phyloP scores from a whole-genome alignment of 495 filamentous ascomycete species.

The Beverwykella pulmonaria region DNA sequence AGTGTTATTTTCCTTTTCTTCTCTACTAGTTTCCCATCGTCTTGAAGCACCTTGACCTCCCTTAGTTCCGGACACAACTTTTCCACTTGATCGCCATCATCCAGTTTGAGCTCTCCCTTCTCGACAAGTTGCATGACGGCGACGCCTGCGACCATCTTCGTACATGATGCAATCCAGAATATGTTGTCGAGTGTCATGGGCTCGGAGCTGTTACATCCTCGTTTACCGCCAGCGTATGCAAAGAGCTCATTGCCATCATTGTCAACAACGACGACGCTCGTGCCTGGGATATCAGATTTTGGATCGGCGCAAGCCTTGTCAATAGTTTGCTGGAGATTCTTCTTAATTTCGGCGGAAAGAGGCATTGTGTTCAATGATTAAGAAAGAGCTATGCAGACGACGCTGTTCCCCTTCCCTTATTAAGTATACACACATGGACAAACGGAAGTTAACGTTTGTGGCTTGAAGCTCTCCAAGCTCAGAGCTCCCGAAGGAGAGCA shows the following conservation, averaged over 20 bases:
- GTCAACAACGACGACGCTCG: slow-evolving; percentile 53
- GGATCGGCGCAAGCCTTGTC: slow-evolving; percentile 49
- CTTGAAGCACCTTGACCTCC: too few relatives aligned
- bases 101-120: slow-evolving; percentile 55
- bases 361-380: neutral
- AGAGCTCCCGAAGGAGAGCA: too few relatives aligned
- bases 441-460: too few relatives aligned
- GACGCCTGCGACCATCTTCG: slow-evolving; percentile 48
- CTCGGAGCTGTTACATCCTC: slow-evolving; percentile 45
- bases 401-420: too few relatives aligned
- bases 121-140: slow-evolving; percentile 67
- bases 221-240: slow-evolving; percentile 52
- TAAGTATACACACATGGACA: too few relatives aligned
- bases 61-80: too few relatives aligned
- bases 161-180: slow-evolving; percentile 63
- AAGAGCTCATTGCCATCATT: slow-evolving; percentile 49
- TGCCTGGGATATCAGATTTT: slow-evolving; percentile 50
- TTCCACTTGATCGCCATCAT: slow-evolving; percentile 38
- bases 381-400: too few relatives aligned
- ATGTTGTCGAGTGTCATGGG: slow-evolving; percentile 48
- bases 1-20: too few relatives aligned
- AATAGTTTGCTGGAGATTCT: slow-evolving; percentile 39
- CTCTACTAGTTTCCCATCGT: too few relatives aligned
- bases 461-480: too few relatives aligned
- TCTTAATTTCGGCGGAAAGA: slow-evolving; percentile 15